These are phyloP conservation scores for Colletotrichum brevisporum DNA, from an alignment of 2,329 filamentous ascomycete genomes.

Conservation along the genomic window DNA sequence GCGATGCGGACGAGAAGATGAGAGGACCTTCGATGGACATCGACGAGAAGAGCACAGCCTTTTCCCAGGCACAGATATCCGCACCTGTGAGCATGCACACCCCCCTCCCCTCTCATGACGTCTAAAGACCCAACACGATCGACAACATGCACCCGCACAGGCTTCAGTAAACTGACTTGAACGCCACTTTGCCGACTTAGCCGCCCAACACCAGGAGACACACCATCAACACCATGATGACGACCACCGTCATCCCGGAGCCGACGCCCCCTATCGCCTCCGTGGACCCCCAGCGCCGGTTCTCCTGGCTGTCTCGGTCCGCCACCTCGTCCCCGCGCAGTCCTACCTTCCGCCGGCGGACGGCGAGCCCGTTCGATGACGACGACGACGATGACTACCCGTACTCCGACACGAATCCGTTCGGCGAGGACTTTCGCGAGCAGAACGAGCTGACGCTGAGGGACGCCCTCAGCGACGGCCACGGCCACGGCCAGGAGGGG, in stretches of 20 bases:
- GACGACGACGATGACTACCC: constrained; percentile 34
- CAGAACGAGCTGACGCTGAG: constrained; percentile 17
- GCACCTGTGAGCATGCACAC: constrained; percentile 20
- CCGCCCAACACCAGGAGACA: constrained; percentile 12
- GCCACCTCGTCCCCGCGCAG: constrained; percentile 32
- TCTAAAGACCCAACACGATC: neutral
- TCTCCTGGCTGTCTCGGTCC: constrained; percentile 35
- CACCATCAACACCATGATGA: constrained; percentile 36
- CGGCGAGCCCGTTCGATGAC: constrained; percentile 32
- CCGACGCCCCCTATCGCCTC: constrained; percentile 19
- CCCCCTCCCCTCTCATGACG: too few relatives aligned
- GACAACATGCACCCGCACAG: neutral
- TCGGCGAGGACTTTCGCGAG: constrained; percentile 34
- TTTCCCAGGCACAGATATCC: constrained; percentile 33
- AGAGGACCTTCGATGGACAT: constrained; percentile 27
- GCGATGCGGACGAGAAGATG: constrained; percentile 16
- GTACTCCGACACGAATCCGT: constrained; percentile 33
- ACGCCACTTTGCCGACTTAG: constrained; percentile 3
- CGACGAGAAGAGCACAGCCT: constrained; percentile 37
- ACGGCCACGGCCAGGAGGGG: neutral
- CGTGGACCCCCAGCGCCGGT: constrained; percentile 20
- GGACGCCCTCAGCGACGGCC: neutral
- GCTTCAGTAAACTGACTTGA: constrained; percentile 5
- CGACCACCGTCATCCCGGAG: constrained; percentile 33
- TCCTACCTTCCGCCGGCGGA: constrained; percentile 28